A percentile compares a stretch with the other conserved stretches of the same genome.
Conservation (phyloP, 345 rosid genomes). For the Atalantia buxifolia region DNA sequence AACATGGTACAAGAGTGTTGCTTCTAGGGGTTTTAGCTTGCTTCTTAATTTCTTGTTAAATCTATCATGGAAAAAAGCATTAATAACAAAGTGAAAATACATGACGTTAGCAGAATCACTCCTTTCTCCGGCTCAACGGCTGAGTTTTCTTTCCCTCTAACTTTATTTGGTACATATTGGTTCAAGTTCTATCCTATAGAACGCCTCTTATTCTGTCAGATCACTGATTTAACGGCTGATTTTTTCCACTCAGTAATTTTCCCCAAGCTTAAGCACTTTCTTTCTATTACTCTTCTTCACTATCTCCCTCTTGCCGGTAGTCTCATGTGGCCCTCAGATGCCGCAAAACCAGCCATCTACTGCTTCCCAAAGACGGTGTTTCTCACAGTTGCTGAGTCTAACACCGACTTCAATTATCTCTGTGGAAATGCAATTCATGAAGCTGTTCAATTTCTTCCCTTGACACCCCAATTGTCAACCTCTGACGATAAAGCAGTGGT, state of each 20-base stretch:
- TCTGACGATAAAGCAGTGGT: conserved; percentile 14
- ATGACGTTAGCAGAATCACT: neutral
- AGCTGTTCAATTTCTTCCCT: conserved; percentile 27
- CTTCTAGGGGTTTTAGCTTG: neutral
- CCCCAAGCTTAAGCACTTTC: conserved; percentile 35
- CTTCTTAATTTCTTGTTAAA: neutral
- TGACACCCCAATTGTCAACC: conserved; percentile 22
- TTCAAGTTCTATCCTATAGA: neutral
- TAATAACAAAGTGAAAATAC: neutral
- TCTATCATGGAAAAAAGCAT: neutral
- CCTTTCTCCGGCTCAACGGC: neutral
- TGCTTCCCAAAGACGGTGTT: conserved; percentile 20
- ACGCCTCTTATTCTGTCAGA: neutral
- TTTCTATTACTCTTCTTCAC: conserved; percentile 32
- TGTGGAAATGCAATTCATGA: conserved; percentile 12
- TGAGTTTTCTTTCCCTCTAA: neutral
- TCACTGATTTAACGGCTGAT: conserved; percentile 16
- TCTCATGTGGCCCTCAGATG: conserved; percentile 22
- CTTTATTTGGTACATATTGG: neutral
- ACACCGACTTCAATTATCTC: conserved; percentile 18
- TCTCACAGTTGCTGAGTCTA: conserved; percentile 40
- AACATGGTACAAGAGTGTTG: neutral
- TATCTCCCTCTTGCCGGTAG: conserved; percentile 29
- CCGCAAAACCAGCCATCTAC: conserved; percentile 22
- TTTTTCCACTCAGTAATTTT: conserved; percentile 33